These are phyloP conservation scores for Effrenium voratum DNA, from an alignment of 73 alveolate genomes.

Conservation along the genomic window DNA sequence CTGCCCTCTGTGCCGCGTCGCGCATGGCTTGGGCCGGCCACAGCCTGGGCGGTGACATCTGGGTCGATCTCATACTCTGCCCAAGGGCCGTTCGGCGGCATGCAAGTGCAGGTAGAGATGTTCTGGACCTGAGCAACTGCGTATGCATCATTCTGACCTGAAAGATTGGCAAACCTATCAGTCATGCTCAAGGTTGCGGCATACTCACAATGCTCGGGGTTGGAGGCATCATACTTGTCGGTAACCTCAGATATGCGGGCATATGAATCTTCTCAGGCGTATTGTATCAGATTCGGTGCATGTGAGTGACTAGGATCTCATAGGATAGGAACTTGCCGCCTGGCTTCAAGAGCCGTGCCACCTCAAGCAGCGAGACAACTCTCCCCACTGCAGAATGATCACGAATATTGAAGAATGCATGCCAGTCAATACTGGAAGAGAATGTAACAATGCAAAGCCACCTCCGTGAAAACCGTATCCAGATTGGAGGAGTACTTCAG, in stretches of 20 bases:
- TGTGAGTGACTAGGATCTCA: slow-evolving; percentile 42
- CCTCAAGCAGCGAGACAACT: no score
- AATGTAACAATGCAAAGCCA: not conserved
- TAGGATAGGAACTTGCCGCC: slow-evolving; percentile 60
- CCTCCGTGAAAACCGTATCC: slow-evolving; percentile 66
- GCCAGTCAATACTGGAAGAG: no score
- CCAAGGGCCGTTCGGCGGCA: slow-evolving; percentile 39
- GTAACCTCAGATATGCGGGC: not conserved
- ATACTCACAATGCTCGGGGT: slow-evolving; percentile 58
- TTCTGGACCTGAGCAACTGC: slow-evolving; percentile 48
- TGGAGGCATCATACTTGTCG: slow-evolving; percentile 27
- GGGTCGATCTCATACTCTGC: not conserved
- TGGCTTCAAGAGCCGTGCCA: slow-evolving; percentile 77
- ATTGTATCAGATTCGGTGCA: no score
- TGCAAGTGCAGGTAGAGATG: slow-evolving; percentile 69
- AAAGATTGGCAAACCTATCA: not conserved
- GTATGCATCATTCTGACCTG: no score
- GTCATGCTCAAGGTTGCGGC: not conserved
- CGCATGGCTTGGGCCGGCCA: slow-evolving; percentile 85
- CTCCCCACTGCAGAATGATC: no score
- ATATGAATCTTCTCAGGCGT: not conserved
- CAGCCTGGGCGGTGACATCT: not conserved
- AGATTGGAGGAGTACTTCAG: slow-evolving; percentile 77
- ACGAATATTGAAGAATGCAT: no score
- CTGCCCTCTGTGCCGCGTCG: slow-evolving; percentile 42